Evolutionary conservation across 352 stramenopile species (phyloP).

Genomic region (Ophiocytium majus): DNA sequence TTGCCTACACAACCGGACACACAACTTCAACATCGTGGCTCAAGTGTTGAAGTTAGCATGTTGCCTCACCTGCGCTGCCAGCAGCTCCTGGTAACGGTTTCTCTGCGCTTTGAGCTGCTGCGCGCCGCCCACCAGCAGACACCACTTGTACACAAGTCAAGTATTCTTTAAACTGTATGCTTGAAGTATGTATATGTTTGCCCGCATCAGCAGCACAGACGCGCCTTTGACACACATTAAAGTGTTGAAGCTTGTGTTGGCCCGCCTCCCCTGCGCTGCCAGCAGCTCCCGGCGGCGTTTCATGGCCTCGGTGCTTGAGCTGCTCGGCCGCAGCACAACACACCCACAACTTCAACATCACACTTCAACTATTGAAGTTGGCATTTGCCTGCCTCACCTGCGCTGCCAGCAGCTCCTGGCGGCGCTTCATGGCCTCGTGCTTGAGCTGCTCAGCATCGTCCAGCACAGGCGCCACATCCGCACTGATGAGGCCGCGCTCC

Average conservation of each 20-base stretch:
- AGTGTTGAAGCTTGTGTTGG: no score
- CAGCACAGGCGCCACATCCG: background rate
- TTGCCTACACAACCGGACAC: no score
- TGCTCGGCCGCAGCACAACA: no score
- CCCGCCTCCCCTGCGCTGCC: background rate
- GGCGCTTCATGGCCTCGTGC: constrained; percentile 17
- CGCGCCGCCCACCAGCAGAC: background rate
- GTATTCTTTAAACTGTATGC: no score
- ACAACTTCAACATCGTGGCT: no score
- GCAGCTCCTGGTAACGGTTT: background rate
- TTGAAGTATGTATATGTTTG: no score
- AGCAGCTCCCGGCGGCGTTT: background rate
- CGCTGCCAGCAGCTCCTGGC: background rate
- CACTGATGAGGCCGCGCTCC: background rate
- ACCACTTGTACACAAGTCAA: background rate
- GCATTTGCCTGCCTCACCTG: no score
- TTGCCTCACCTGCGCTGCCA: constrained; percentile 12
- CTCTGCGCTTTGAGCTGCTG: background rate
- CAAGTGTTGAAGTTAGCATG: no score
- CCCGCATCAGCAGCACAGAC: no score
- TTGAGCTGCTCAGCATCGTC: constrained; percentile 5
- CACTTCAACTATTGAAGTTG: no score
- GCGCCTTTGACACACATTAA: no score
- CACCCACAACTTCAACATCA: no score
- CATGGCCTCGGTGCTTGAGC: constrained; percentile 14